These are phyloP conservation scores for Corylus americana DNA, from an alignment of 306 rosid genomes.

Conservation along the genomic window DNA sequence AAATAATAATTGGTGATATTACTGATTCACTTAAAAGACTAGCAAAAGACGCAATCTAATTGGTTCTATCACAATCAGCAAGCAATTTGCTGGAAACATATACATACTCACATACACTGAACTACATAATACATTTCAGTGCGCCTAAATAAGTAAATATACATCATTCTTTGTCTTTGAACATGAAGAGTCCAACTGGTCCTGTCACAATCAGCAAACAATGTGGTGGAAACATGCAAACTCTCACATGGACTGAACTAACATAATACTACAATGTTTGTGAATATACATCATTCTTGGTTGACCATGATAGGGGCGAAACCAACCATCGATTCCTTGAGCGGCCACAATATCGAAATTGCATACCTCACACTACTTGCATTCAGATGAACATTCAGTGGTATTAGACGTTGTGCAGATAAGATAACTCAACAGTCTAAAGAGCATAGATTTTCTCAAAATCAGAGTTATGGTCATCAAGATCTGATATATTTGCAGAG, in stretches of 20 bases:
- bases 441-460: constrained; percentile 79
- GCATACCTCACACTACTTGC: constrained; percentile 9
- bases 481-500: constrained; percentile 81
- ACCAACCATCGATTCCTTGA: not conserved
- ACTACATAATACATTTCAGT: too few relatives aligned
- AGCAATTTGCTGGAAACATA: not conserved
- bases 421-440: constrained; percentile 23
- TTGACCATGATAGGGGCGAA: not conserved
- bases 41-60: too few relatives aligned
- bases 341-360: constrained; percentile 7
- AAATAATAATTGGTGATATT: too few relatives aligned
- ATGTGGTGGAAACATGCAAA: not conserved
- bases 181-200: not conserved
- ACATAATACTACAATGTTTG: not conserved
- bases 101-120: not conserved
- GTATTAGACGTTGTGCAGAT: not conserved
- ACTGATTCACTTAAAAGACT: too few relatives aligned
- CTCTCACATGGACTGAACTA: not conserved
- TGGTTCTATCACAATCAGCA: not conserved
- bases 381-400: not conserved
- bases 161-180: not conserved
- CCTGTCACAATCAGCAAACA: not conserved
- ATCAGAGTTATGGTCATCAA: constrained; percentile 79
- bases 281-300: constrained; percentile 4
- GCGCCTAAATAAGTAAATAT: not conserved